These are phyloP conservation scores for Trichophyton mentagrophytes DNA, from an alignment of 2,329 filamentous ascomycete species.

Conservation along the genomic window DNA sequence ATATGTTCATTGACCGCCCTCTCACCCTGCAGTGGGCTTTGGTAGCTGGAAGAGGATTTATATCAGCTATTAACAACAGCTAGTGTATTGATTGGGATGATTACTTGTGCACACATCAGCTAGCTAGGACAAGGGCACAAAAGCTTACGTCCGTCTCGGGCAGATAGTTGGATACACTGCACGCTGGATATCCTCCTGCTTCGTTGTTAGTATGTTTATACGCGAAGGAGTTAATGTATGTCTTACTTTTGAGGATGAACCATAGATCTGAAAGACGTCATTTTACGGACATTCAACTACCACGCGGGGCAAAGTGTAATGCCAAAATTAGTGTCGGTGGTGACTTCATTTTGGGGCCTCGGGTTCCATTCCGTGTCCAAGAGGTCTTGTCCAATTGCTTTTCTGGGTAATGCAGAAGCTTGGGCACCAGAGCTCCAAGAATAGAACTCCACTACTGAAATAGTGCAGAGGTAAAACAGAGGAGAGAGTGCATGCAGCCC, in stretches of 20 bases:
- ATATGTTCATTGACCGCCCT: not conserved
- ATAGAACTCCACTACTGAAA: not conserved
- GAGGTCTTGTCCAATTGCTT: not conserved
- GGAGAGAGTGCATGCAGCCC: not conserved
- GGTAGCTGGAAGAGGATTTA: too few species aligned
- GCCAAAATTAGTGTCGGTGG: not conserved
- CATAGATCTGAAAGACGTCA: not conserved
- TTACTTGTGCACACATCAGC: too few species aligned
- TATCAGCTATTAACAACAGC: too few species aligned
- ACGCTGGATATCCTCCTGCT: not conserved
- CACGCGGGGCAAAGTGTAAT: not conserved
- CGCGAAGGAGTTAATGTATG: not conserved
- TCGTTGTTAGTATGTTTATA: not conserved
- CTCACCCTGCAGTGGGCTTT: too few species aligned
- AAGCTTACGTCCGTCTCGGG: too few species aligned
- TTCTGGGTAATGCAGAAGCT: not conserved
- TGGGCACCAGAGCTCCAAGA: not conserved
- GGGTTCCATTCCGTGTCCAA: not conserved
- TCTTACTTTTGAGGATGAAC: not conserved
- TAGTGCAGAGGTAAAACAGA: not conserved
- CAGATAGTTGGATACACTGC: not conserved
- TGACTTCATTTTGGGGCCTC: not conserved
- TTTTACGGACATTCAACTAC: not conserved
- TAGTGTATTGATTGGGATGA: too few species aligned
- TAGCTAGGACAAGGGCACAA: too few species aligned